Percentiles rank a stretch among this genome's conserved stretches.
These are phyloP conservation scores for Leucocoprinus leucothites DNA, from an alignment of 768 basidiomycete genomes.

Conservation along the genomic window DNA sequence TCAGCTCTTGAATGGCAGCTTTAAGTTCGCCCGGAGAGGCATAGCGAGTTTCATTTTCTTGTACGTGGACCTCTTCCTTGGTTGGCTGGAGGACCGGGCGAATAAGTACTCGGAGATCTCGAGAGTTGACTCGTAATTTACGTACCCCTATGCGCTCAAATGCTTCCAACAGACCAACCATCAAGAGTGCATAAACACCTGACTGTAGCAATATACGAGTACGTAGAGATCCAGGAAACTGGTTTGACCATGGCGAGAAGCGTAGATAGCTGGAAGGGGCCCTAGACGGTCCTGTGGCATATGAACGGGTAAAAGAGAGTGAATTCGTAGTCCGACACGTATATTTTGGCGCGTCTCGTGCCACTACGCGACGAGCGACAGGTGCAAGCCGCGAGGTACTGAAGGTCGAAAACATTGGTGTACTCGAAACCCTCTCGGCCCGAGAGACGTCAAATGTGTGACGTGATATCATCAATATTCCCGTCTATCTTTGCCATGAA, in stretches of 20 bases:
- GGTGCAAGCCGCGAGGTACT: neutral
- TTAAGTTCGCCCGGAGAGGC: conserved; percentile 45
- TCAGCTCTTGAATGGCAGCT: conserved; percentile 53
- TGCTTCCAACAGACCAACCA: conserved; percentile 27
- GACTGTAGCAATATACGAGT: conserved; percentile 33
- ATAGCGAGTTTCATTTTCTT: conserved; percentile 26
- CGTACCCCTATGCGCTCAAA: conserved; percentile 21
- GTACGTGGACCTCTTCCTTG: neutral
- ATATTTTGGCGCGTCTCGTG: neutral
- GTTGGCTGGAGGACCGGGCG: neutral
- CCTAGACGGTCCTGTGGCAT: conserved; percentile 4
- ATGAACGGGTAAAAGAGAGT: neutral
- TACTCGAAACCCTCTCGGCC: no score
- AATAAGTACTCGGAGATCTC: neutral
- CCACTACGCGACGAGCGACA: neutral
- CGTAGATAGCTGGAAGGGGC: conserved; percentile 13
- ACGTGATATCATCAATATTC: no score
- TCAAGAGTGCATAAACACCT: conserved; percentile 30
- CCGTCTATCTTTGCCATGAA: neutral
- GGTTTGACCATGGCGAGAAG: conserved; percentile 40
- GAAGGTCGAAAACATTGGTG: conserved; percentile 16
- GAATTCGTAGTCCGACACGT: neutral
- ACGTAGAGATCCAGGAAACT: conserved; percentile 30
- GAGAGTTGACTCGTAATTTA: neutral
- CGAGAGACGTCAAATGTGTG: no score